Evolutionary conservation across 176 grass and related monocot species (phyloP), one percentile per base, ranked within the genome.

Genomic region (Cenchrus purpureus): DNA sequence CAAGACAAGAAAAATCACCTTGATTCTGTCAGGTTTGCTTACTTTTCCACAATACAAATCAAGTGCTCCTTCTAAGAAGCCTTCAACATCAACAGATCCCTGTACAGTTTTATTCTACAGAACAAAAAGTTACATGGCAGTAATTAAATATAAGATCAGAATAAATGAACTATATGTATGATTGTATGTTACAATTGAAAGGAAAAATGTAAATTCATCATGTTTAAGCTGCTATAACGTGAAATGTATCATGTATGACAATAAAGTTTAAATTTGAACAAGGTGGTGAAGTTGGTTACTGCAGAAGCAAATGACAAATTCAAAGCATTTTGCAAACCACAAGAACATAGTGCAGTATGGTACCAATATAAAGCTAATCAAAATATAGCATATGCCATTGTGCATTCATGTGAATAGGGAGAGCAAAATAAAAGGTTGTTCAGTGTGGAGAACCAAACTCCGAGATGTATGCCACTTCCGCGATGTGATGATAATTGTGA

Each of bases 61-160:
- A 81, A 99, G 88, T 70, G 93, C 90, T 54, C 86, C 62, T 50
- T 99, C 97, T 82, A 99, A 48, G 71, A 91, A 96, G 57, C 94
- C 70, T 61, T 99, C 97, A 50, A 81, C 78, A 90, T 96, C 97
- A 72, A 86, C 83, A 81, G 89, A 89, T 82, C 92, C 97, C 88
- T 93, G 92, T 82, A 90, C 54, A 75, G 86, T 76, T 71, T 86
- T 91, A 87, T 81, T 91, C 86, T 96, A 95, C 86, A 90, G 72
- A 32, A 83, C 71, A 80, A 87, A 84, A 80, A 57, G 89, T 78
- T 66, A 90, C 78, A 95, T 12, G 53, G 46, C 31, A 79, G 22
- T 65, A 76, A 74, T 73, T 79, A 92, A 91, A 87, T 40, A 64
- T 87, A 80, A 87, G 63, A 76, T 70, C 48, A 76, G 19, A 80